Conservation (phyloP, 2,329 filamentous ascomycete species). For the Colletotrichum limetticola region DNA sequence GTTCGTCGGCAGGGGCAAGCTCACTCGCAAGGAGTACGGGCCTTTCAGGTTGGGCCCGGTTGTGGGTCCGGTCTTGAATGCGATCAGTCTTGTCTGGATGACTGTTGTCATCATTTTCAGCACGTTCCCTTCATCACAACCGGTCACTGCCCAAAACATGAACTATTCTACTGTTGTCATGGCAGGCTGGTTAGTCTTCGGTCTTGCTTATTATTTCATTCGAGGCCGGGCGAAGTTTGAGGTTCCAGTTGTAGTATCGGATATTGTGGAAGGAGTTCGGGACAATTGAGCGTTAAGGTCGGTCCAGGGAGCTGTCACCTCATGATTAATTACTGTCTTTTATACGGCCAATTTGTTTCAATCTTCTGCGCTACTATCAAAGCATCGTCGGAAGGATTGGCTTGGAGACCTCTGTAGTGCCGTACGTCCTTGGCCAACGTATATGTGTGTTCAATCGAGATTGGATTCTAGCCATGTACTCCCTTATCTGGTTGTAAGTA, state of each 20-base stretch:
- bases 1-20: conserved; percentile 45
- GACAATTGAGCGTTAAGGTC: not conserved
- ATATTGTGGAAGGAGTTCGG: conserved; percentile 15
- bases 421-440: too few relatives aligned
- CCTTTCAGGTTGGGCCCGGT: conserved; percentile 44
- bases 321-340: not conserved
- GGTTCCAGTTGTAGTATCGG: conserved; percentile 35
- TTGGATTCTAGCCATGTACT: too few relatives aligned
- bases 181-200: conserved; percentile 49
- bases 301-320: too few relatives aligned
- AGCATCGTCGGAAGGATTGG: too few relatives aligned
- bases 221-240: conserved; percentile 40
- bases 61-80: conserved; percentile 49
- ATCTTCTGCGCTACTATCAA: too few relatives aligned
- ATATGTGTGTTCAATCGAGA: too few relatives aligned
- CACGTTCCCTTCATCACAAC: conserved; percentile 53
- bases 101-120: conserved; percentile 55
- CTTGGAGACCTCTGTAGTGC: too few relatives aligned
- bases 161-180: conserved; percentile 59
- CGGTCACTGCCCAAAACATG: conserved; percentile 54
- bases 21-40: conserved; percentile 35
- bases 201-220: conserved; percentile 45
- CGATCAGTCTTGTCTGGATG: conserved; percentile 55
- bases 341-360: not conserved
- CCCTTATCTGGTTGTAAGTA: too few relatives aligned